phyloP scores from a whole-genome alignment of 805 yeast species.

The Cyberlindnera veronae region DNA sequence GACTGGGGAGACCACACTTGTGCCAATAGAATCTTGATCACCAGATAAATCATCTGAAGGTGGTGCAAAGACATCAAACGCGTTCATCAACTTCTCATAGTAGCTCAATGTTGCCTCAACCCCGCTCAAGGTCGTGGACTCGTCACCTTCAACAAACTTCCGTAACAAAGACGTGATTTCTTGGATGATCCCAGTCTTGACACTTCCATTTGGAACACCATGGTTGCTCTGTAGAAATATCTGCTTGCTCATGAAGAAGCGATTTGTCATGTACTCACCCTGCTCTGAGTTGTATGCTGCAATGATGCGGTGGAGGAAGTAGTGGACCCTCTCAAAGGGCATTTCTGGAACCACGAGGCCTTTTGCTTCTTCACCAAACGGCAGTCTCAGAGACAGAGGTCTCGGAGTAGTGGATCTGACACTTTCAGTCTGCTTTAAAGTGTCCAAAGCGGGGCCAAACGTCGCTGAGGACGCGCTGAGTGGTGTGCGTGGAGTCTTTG shows the following conservation, averaged over 20 bases:
- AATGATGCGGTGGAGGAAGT: slow-evolving; percentile 13
- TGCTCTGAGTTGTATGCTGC: slow-evolving; percentile 19
- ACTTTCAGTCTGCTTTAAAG: background rate
- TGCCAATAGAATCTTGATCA: slow-evolving; percentile 2
- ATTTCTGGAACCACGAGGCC: slow-evolving; percentile 6
- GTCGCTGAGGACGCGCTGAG: slow-evolving; percentile 6
- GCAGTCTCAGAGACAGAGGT: slow-evolving; percentile 1
- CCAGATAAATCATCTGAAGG: background rate
- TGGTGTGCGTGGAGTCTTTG: slow-evolving; percentile 8
- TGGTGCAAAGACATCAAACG: slow-evolving; percentile 21
- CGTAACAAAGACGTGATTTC: slow-evolving; percentile 19
- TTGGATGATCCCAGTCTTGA: slow-evolving; percentile 25
- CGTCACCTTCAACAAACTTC: slow-evolving; percentile 11
- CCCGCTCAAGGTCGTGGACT: background rate
- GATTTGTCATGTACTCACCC: slow-evolving; percentile 17
- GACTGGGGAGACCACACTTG: slow-evolving; percentile 1
- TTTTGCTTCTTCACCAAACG: slow-evolving; percentile 5
- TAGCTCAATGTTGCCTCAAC: slow-evolving; percentile 20
- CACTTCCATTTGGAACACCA: slow-evolving; percentile 23
- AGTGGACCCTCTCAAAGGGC: slow-evolving; percentile 12
- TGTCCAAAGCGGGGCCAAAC: slow-evolving; percentile 4
- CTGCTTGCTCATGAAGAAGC: slow-evolving; percentile 16
- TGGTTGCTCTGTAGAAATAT: slow-evolving; percentile 11
- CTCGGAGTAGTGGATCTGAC: background rate
- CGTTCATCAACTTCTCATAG: slow-evolving; percentile 25